Evolutionary conservation across 306 rosid genomes (phyloP).

Genomic region (Prunus davidiana): DNA sequence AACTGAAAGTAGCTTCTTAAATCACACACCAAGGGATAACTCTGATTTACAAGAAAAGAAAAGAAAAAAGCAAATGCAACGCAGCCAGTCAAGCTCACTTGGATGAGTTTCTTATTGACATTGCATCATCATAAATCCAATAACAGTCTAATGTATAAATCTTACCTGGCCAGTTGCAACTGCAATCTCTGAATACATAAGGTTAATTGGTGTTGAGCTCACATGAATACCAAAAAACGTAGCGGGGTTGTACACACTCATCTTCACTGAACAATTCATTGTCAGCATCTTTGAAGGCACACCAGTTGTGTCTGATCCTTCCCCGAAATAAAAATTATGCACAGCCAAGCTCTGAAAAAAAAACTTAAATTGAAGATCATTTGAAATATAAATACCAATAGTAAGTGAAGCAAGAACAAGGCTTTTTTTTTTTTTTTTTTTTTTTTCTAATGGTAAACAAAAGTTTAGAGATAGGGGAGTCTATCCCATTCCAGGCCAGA

Average conservation of each 20-base stretch:
- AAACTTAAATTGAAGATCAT: background rate
- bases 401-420: background rate
- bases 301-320: slow-evolving; percentile 78
- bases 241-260: slow-evolving; percentile 75
- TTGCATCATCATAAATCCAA: background rate
- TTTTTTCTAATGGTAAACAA: too few species aligned
- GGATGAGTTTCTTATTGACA: too few species aligned
- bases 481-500: too few species aligned
- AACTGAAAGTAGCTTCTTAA: background rate
- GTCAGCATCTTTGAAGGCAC: slow-evolving; percentile 90
- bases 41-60: too few species aligned
- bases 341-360: slow-evolving; percentile 62
- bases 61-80: too few species aligned
- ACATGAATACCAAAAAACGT: slow-evolving; percentile 76
- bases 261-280: slow-evolving; percentile 63
- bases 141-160: slow-evolving; percentile 2
- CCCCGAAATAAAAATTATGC: slow-evolving; percentile 72
- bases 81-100: too few species aligned
- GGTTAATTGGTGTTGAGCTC: slow-evolving; percentile 55
- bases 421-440: too few species aligned
- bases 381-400: background rate
- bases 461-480: too few species aligned
- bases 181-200: slow-evolving; percentile 65
- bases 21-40: background rate
- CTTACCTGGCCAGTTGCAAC: slow-evolving; percentile 82